These are phyloP conservation scores for Amanita muscaria DNA, from an alignment of 768 basidiomycete genomes.

Conservation along the genomic window DNA sequence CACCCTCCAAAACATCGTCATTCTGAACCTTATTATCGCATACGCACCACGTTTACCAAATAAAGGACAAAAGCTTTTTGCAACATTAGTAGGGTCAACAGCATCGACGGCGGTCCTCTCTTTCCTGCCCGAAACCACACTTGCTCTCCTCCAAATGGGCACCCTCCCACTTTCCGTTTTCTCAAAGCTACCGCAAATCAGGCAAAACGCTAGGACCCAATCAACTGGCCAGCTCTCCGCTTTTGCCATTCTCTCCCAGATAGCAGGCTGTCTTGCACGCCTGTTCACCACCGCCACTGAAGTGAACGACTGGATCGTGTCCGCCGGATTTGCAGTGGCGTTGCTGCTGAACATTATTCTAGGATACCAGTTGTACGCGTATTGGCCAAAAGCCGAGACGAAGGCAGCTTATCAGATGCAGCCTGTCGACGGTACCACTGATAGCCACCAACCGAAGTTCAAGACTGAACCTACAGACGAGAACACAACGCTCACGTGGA, in stretches of 20 bases:
- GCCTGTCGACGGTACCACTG: conserved; percentile 8
- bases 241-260: conserved; percentile 83
- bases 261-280: conserved; percentile 83
- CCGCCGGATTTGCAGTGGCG: conserved; percentile 78
- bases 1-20: conserved; percentile 77
- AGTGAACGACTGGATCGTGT: conserved; percentile 72
- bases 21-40: conserved; percentile 79
- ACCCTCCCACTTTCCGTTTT: conserved; percentile 89
- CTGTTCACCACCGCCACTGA: conserved; percentile 91
- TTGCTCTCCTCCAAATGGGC: conserved; percentile 69
- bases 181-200: conserved; percentile 92
- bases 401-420: conserved; percentile 1
- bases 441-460: conserved; percentile 14
- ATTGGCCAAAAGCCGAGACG: conserved; percentile 60
- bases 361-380: conserved; percentile 77
- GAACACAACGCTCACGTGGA: conserved; percentile 10
- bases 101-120: conserved; percentile 32
- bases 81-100: conserved; percentile 21
- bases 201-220: conserved; percentile 60
- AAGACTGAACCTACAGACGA: too few species aligned
- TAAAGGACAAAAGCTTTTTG: conserved; percentile 17
- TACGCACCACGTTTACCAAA: conserved; percentile 35
- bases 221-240: conserved; percentile 93
- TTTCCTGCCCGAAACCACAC: conserved; percentile 33
- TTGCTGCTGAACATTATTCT: conserved; percentile 78